Conservation (phyloP, 371 early-diverging fungal species). For the Syncephalastrum monosporum region DNA sequence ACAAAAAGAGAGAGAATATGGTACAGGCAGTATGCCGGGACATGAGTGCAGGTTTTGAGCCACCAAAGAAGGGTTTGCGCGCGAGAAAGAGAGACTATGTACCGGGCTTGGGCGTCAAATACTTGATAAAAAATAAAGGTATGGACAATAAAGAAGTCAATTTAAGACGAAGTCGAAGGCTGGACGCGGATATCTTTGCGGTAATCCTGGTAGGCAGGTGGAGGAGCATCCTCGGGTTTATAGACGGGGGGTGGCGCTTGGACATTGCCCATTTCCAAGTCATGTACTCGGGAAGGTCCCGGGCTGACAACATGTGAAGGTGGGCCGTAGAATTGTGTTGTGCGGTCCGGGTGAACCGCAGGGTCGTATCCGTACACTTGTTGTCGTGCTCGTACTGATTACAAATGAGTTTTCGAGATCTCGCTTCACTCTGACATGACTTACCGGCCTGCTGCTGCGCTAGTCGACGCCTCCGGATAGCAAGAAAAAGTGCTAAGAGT, state of each 20-base stretch:
- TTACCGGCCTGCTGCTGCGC: slow-evolving; percentile 6
- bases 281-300: slow-evolving; percentile 5
- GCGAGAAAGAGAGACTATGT: no score
- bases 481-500: slow-evolving; percentile 8
- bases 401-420: neutral
- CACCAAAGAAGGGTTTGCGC: no score
- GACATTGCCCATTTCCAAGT: slow-evolving; percentile 4
- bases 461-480: slow-evolving; percentile 8
- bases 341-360: neutral
- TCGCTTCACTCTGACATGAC: neutral
- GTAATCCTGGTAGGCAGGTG: slow-evolving; percentile 25
- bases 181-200: slow-evolving; percentile 15
- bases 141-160: no score
- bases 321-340: no score
- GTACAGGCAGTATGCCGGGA: no score
- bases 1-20: no score
- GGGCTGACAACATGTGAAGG: no score
- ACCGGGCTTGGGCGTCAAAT: no score
- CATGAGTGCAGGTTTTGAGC: no score
- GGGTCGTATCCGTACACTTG: slow-evolving; percentile 4
- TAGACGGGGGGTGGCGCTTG: slow-evolving; percentile 16
- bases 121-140: no score
- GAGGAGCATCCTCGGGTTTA: slow-evolving; percentile 17
- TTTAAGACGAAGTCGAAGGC: slow-evolving; percentile 1
- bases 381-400: neutral